Evolutionary conservation across 2,329 filamentous ascomycete species (phyloP).

Genomic region (Botrytis sinoallii): DNA sequence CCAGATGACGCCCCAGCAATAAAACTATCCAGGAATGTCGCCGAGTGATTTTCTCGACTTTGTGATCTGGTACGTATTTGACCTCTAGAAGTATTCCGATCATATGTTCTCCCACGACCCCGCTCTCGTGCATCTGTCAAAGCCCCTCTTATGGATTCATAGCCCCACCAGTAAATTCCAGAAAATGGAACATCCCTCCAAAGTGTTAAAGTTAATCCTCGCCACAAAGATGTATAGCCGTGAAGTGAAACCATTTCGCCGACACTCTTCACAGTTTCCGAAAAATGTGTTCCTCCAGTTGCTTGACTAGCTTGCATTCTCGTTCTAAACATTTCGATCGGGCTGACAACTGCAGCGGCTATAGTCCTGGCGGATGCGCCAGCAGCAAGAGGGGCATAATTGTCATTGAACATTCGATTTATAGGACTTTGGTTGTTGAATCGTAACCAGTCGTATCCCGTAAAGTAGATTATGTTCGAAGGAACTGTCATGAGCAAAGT

Average conservation of each 20-base stretch:
- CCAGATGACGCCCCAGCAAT: slow-evolving; percentile 80
- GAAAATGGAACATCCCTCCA: slow-evolving; percentile 98
- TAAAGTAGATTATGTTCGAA: slow-evolving; percentile 97
- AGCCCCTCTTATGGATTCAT: slow-evolving; percentile 74
- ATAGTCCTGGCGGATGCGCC: slow-evolving; percentile 75
- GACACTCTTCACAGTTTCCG: slow-evolving; percentile 73
- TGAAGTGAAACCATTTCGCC: slow-evolving; percentile 73
- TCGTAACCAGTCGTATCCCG: slow-evolving; percentile 93
- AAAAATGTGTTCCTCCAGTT: slow-evolving; percentile 63
- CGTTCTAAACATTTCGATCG: slow-evolving; percentile 91
- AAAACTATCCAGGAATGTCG: slow-evolving; percentile 86
- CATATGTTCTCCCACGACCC: slow-evolving; percentile 44
- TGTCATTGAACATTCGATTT: slow-evolving; percentile 58
- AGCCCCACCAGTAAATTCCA: slow-evolving; percentile 97
- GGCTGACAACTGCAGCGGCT: slow-evolving; percentile 79
- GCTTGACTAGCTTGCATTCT: slow-evolving; percentile 76
- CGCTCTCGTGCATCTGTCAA: slow-evolving; percentile 67
- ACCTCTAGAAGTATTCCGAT: slow-evolving; percentile 41
- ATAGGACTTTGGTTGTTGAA: slow-evolving; percentile 72
- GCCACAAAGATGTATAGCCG: slow-evolving; percentile 83
- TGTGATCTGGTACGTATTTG: slow-evolving; percentile 54
- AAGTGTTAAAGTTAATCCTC: slow-evolving; percentile 82
- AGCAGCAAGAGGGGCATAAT: slow-evolving; percentile 75
- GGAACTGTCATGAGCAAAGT: slow-evolving; percentile 93
- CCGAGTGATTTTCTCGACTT: slow-evolving; percentile 65